A percentile compares a stretch with the other conserved stretches of the same genome.
These are phyloP conservation scores for Aspergillus amoenus DNA, from an alignment of 2,329 filamentous ascomycete species.

Conservation along the genomic window DNA sequence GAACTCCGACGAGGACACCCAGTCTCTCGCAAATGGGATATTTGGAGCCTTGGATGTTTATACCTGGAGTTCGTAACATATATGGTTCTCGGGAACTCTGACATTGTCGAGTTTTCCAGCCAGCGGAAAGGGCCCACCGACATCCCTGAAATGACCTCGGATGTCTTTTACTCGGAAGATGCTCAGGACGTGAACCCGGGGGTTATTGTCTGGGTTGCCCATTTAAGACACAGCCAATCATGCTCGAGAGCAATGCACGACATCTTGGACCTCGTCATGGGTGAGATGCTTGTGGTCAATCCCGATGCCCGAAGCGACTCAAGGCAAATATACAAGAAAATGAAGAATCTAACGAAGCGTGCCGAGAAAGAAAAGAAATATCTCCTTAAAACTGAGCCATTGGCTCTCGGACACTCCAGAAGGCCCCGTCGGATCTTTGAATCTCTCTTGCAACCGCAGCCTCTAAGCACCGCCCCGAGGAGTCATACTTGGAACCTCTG, in stretches of 20 bases:
- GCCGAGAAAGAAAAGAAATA: neutral
- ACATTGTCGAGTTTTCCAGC: slow-evolving; percentile 6
- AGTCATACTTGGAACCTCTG: too few relatives aligned
- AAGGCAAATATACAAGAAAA: neutral
- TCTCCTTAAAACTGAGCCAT: neutral
- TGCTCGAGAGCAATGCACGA: slow-evolving; percentile 6
- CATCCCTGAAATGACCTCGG: neutral
- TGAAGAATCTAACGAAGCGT: neutral
- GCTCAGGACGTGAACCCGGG: neutral
- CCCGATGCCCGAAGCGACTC: neutral
- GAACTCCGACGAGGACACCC: slow-evolving; percentile 30
- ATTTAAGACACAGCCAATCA: neutral
- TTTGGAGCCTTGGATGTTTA: slow-evolving; percentile 38
- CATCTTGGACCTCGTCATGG: slow-evolving; percentile 12
- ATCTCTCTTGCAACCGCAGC: too few relatives aligned
- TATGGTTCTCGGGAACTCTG: slow-evolving; percentile 26
- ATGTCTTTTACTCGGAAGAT: slow-evolving; percentile 11
- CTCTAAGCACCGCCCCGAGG: too few relatives aligned
- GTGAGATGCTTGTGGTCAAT: slow-evolving; percentile 5
- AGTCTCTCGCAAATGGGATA: slow-evolving; percentile 19
- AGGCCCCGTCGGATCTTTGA: too few relatives aligned
- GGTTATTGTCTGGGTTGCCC: slow-evolving; percentile 6
- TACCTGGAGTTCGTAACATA: slow-evolving; percentile 41
- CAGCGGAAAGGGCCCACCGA: neutral
- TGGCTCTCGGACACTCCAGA: too few relatives aligned